phyloP scores from a whole-genome alignment of 2,329 filamentous ascomycete genomes.

The Pseudonectria foliicola region DNA sequence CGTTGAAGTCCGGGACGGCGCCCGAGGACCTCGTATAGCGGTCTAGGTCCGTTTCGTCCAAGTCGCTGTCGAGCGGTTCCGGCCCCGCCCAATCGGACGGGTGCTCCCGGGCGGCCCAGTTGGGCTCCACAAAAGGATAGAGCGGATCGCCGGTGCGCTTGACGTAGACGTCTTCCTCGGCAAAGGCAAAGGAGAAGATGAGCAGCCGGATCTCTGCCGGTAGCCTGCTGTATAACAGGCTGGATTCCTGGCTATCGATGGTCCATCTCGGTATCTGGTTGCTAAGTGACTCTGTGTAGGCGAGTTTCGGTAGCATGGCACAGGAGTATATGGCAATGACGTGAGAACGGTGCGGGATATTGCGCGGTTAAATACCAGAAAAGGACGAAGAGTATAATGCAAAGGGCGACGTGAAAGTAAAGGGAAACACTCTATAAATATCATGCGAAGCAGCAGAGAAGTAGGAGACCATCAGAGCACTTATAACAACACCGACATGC shows the following conservation, averaged over 20 bases:
- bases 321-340: too few species aligned
- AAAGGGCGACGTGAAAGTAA: too few species aligned
- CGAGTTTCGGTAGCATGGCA: not conserved
- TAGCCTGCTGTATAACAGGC: slow-evolving; percentile 1
- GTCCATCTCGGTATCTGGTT: slow-evolving; percentile 1
- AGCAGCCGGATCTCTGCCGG: slow-evolving; percentile 4
- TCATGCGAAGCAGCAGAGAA: too few species aligned
- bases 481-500: too few species aligned
- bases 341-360: too few species aligned
- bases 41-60: not conserved
- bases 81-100: not conserved
- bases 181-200: slow-evolving; percentile 4
- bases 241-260: slow-evolving; percentile 3
- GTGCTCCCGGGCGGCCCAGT: slow-evolving; percentile 4
- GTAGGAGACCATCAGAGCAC: too few species aligned
- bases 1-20: not conserved
- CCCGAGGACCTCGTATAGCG: not conserved
- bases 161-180: slow-evolving; percentile 3
- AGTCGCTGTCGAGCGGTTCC: not conserved
- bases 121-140: not conserved
- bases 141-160: not conserved
- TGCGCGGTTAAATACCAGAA: too few species aligned
- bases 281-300: slow-evolving; percentile 2
- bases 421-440: too few species aligned
- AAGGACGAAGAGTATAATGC: too few species aligned